Conservation (phyloP, 306 rosid species). For the Corylus americana region DNA sequence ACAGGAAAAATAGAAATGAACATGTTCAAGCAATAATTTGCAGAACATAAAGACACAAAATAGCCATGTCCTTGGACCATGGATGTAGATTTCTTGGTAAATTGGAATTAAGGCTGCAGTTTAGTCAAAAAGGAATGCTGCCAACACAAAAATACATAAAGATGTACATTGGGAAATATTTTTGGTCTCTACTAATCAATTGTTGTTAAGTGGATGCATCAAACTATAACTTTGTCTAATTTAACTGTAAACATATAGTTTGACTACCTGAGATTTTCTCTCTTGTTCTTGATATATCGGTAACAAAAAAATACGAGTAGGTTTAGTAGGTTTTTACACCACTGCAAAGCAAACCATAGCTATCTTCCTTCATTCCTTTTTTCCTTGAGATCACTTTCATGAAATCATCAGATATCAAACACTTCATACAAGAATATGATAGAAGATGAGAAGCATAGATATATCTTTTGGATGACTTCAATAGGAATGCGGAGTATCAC, state of each 20-base stretch:
- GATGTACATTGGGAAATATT: not conserved
- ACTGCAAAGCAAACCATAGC: not conserved
- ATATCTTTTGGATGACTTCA: conserved; percentile 1
- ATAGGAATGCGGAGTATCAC: not conserved
- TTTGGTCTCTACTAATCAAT: not conserved
- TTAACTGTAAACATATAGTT: not conserved
- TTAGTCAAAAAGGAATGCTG: not conserved
- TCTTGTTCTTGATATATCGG: not conserved
- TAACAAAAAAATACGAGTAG: not conserved
- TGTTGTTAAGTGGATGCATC: not conserved
- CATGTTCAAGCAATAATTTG: not conserved
- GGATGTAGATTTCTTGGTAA: not conserved
- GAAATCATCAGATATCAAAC: not conserved
- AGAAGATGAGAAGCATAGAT: not conserved
- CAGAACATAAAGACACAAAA: not conserved
- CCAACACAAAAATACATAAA: not conserved
- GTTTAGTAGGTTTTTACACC: not conserved
- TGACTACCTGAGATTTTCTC: not conserved
- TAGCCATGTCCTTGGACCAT: not conserved
- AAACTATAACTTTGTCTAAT: not conserved
- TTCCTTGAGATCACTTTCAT: not conserved
- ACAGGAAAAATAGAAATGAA: not conserved
- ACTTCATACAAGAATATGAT: not conserved
- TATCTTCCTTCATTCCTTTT: not conserved
- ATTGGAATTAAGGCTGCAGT: not conserved